Percentiles rank a stretch among this genome's conserved stretches.
These are phyloP conservation scores for Infundibulicybe gibba DNA, from an alignment of 768 basidiomycete species.

Conservation along the genomic window DNA sequence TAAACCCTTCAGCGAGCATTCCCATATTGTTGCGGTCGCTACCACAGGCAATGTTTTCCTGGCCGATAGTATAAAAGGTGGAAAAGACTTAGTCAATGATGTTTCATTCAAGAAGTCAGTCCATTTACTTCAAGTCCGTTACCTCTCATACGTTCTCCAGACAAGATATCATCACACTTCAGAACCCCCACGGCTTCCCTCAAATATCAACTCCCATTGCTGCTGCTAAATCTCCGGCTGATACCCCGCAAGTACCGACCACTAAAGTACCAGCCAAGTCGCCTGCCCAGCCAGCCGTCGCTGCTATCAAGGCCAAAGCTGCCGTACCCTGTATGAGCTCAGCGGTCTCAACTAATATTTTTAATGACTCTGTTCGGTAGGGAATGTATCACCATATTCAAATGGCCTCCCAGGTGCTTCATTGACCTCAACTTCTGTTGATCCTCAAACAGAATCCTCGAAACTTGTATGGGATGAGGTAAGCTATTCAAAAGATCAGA, in stretches of 20 bases:
- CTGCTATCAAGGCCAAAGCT: slow-evolving; percentile 47
- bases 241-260: slow-evolving; percentile 17
- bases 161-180: slow-evolving; percentile 89
- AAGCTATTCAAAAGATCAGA: slow-evolving; percentile 8
- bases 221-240: slow-evolving; percentile 23
- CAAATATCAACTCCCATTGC: slow-evolving; percentile 40
- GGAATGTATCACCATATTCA: slow-evolving; percentile 91
- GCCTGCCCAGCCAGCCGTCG: slow-evolving; percentile 25
- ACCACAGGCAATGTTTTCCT: slow-evolving; percentile 93
- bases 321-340: slow-evolving; percentile 59
- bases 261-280: slow-evolving; percentile 31
- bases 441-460: slow-evolving; percentile 64
- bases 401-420: slow-evolving; percentile 90
- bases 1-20: slow-evolving; percentile 96
- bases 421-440: slow-evolving; percentile 88
- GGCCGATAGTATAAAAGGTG: slow-evolving; percentile 85
- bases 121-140: background rate
- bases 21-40: slow-evolving; percentile 88
- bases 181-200: slow-evolving; percentile 84
- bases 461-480: slow-evolving; percentile 95
- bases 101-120: slow-evolving; percentile 78
- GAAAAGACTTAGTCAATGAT: slow-evolving; percentile 84
- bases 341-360: background rate
- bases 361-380: slow-evolving; percentile 31
- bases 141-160: slow-evolving; percentile 30